Evolutionary conservation across 2,329 filamentous ascomycete species (phyloP).

Genomic region (Microcera coccophila): DNA sequence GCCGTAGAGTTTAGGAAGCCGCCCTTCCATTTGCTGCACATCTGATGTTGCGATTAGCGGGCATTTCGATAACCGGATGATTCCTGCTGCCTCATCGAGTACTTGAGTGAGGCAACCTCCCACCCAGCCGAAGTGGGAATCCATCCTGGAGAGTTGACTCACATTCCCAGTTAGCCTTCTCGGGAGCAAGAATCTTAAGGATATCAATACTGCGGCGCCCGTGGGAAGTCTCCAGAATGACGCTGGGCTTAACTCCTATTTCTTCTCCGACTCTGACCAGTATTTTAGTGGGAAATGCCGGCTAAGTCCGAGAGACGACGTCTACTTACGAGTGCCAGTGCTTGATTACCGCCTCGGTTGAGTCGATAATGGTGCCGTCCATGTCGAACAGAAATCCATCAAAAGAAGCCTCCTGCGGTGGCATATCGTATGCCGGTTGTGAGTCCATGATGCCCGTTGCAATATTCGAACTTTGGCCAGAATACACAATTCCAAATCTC

Average conservation of each 20-base stretch:
- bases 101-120: background rate
- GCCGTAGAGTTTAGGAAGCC: slow-evolving; percentile 73
- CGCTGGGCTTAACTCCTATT: slow-evolving; percentile 76
- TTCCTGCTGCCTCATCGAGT: background rate
- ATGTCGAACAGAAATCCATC: slow-evolving; percentile 66
- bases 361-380: slow-evolving; percentile 82
- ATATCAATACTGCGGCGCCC: slow-evolving; percentile 86
- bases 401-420: slow-evolving; percentile 46
- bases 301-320: background rate
- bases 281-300: slow-evolving; percentile 2
- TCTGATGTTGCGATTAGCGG: slow-evolving; percentile 48
- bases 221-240: slow-evolving; percentile 87
- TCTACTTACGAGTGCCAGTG: slow-evolving; percentile 65
- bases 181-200: slow-evolving; percentile 71
- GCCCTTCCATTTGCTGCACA: slow-evolving; percentile 71
- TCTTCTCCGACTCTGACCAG: slow-evolving; percentile 66
- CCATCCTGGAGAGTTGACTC: slow-evolving; percentile 37
- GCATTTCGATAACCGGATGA: background rate
- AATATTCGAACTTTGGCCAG: too few species aligned
- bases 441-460: slow-evolving; percentile 33
- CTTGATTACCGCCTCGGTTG: slow-evolving; percentile 70
- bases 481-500: too few species aligned
- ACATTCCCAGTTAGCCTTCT: slow-evolving; percentile 93
- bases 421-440: slow-evolving; percentile 38
- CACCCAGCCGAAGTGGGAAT: background rate